Base-by-base conservation (phyloP, 306 rosid species). In the Cicer cuneatum region DNA sequence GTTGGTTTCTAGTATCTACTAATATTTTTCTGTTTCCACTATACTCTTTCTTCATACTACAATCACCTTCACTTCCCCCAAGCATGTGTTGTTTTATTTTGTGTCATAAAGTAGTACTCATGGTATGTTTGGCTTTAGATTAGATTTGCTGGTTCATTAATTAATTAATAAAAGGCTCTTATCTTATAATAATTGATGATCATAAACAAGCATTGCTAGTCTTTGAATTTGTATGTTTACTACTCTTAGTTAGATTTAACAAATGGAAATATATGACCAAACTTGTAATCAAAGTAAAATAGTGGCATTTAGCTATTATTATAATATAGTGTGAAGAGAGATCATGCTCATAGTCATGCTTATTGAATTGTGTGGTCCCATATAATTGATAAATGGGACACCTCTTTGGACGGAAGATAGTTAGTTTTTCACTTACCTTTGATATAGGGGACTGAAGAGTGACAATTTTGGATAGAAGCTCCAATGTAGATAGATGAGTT, bases 301-400 rank as follows among this genome's bases (percentile, higher is more conserved):
- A 56, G 66, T 72, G 74, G 66, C 59, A 48, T 58, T 49, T 73
- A 46, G 53, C 49, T 39, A 19, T 7, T 52, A 53, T 51, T 73
- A 56, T 40, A 46, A 29, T 29, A 29, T 3, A 5, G 35, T 24
- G 14, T 33, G 43, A 45, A 64, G 38, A 19, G 39, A 18, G 18
- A 60, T 29, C 16, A 41, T 41, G 18, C 24, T 19, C 35, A 63
- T 8, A 24, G 46, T 68, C 41, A 68, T 69, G 78, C 41, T 40
- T 77, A 66, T 56, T 56, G 69, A 73, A 83, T 59, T 70, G 47
- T 40, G 82, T 77, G 89, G 87, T 75, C 80, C 91, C 73, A 43
- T 15, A 59, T 29, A 42, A 67, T 73, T 74, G 84, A 72, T 82
- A 63, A 73, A 54, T 69, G 54, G 86, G 79, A 69, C 72, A 73